A percentile compares a stretch with the other conserved stretches of the same genome.
These are phyloP conservation scores for Amylostereum chailletii DNA, from an alignment of 1,284 basidiomycete genomes.

Conservation along the genomic window DNA sequence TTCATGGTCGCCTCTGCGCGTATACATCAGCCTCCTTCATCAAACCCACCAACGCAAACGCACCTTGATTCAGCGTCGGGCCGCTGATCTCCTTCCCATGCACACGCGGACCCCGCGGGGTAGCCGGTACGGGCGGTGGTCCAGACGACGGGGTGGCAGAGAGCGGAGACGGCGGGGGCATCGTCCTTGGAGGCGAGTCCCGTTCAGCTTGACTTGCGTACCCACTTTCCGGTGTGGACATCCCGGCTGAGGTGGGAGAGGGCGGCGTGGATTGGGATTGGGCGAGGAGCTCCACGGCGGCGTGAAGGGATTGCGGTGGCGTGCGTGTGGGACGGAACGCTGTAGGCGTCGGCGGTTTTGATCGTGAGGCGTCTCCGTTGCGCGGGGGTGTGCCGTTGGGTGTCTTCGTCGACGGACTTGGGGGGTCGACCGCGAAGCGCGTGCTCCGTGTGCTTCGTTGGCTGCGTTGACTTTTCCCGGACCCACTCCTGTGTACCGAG, in stretches of 20 bases:
- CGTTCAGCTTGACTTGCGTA: constrained; percentile 11
- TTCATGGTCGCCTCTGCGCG: constrained; percentile 56
- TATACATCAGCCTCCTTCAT: not conserved
- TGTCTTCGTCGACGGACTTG: too few species aligned
- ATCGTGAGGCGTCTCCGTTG: constrained; percentile 11
- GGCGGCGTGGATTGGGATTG: constrained; percentile 2
- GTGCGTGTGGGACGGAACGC: constrained; percentile 12
- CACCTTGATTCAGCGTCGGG: constrained; percentile 60
- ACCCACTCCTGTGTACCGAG: too few species aligned
- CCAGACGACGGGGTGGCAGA: not conserved
- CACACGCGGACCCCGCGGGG: constrained; percentile 17
- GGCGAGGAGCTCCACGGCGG: constrained; percentile 26
- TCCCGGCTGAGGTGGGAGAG: constrained; percentile 9
- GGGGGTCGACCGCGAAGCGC: too few species aligned
- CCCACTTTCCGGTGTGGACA: constrained; percentile 11
- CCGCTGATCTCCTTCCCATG: constrained; percentile 56
- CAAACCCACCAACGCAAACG: constrained; percentile 10
- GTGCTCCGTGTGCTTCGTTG: too few species aligned
- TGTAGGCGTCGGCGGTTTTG: not conserved
- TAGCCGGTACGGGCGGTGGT: not conserved
- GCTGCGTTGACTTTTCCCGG: too few species aligned
- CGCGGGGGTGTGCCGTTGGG: not conserved
- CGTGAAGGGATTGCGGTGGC: constrained; percentile 29
- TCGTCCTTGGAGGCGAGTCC: constrained; percentile 1
- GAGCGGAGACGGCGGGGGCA: not conserved